These are phyloP conservation scores for Fusarium hainanense DNA, from an alignment of 2,329 filamentous ascomycete genomes.

Conservation along the genomic window DNA sequence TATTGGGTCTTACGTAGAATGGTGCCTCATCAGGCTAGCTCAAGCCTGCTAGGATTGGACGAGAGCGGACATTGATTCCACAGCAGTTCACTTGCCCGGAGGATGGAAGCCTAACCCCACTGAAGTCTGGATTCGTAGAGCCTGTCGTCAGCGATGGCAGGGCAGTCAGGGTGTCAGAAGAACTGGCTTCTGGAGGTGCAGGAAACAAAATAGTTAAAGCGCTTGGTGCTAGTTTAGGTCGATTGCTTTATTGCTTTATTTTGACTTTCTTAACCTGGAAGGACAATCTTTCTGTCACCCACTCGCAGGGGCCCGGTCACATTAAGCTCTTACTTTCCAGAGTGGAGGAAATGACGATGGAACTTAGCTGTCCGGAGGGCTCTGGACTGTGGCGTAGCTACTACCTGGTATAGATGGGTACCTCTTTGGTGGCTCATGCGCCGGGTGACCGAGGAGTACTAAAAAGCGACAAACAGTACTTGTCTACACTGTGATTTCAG, in stretches of 20 bases:
- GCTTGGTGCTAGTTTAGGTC: rapidly evolving
- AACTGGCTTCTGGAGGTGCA: background rate
- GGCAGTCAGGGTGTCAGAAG: background rate
- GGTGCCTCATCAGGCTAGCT: constrained; percentile 36
- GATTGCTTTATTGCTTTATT: background rate
- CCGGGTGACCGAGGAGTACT: constrained; percentile 23
- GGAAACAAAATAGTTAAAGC: background rate
- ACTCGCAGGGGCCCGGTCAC: background rate
- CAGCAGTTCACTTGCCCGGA: constrained; percentile 15
- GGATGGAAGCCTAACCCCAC: constrained; percentile 23
- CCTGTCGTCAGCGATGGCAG: constrained; percentile 36
- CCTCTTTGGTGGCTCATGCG: constrained; percentile 36
- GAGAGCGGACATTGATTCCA: constrained; percentile 28
- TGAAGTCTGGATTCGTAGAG: background rate
- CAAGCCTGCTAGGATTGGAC: constrained; percentile 30
- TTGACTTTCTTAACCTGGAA: background rate
- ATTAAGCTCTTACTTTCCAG: constrained; percentile 19
- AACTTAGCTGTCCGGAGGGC: background rate
- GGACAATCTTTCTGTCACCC: background rate
- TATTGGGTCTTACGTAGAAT: constrained; percentile 36
- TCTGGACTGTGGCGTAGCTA: constrained; percentile 39
- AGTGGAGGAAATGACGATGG: constrained; percentile 39
- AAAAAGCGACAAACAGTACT: constrained; percentile 18
- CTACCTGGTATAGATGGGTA: background rate
- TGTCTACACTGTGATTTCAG: background rate